These are phyloP conservation scores for Scedosporium aurantiacum DNA, from an alignment of 2,329 filamentous ascomycete species.

Conservation along the genomic window DNA sequence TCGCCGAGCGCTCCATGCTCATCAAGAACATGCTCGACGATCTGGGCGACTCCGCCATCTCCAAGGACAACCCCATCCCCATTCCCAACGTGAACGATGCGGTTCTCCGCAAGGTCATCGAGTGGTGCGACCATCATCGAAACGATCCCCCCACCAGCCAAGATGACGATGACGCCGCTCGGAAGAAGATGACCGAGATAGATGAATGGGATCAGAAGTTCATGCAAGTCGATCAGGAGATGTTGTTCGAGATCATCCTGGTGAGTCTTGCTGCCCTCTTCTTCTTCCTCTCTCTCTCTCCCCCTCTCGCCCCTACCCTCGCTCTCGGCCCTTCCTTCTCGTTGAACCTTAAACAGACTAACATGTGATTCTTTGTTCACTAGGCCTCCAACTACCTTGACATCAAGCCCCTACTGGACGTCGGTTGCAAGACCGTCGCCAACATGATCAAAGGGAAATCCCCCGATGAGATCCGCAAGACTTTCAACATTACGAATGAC, in stretches of 20 bases:
- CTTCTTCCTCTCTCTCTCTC: neutral
- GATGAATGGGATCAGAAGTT: constrained; percentile 99
- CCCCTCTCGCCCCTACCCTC: neutral
- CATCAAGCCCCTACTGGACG: constrained; percentile 94
- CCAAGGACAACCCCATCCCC: constrained; percentile 59
- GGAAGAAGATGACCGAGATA: constrained; percentile 98
- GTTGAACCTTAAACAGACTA: neutral
- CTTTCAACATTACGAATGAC: constrained; percentile 99
- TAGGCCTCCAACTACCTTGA: constrained; percentile 97
- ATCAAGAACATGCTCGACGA: constrained; percentile 99
- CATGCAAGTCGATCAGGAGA: constrained; percentile 99
- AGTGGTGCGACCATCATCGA: constrained; percentile 96
- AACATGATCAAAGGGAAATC: constrained; percentile 99
- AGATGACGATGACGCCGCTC: constrained; percentile 85
- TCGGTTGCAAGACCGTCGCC: constrained; percentile 97
- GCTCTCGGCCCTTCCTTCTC: neutral
- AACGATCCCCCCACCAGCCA: constrained; percentile 70
- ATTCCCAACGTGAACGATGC: constrained; percentile 90
- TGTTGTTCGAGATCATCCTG: constrained; percentile 98
- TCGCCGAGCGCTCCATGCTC: constrained; percentile 83
- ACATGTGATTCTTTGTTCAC: neutral
- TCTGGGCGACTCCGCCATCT: constrained; percentile 54
- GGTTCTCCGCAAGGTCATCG: constrained; percentile 89
- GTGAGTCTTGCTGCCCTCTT: constrained; percentile 39
- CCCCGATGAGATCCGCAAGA: constrained; percentile 97